Conservation (phyloP, 768 basidiomycete species). For the Lactarius hatsudake region DNA sequence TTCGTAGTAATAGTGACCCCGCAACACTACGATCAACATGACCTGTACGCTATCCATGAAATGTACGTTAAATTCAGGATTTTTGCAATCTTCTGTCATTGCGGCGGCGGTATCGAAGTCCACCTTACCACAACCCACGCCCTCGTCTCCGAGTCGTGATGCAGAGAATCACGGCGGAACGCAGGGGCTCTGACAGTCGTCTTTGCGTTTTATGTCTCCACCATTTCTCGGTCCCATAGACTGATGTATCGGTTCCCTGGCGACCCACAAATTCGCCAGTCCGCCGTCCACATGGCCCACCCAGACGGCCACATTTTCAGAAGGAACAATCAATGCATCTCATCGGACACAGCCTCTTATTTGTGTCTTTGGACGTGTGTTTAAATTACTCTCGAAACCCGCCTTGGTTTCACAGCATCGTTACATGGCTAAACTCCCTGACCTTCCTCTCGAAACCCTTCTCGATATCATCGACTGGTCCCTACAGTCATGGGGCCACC, state of each 20-base stretch:
- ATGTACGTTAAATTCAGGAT: neutral
- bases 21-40: neutral
- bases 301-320: neutral
- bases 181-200: neutral
- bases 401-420: neutral
- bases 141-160: neutral
- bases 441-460: neutral
- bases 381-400: neutral
- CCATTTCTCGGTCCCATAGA: neutral
- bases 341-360: neutral
- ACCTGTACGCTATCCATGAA: constrained; percentile 6
- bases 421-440: no score
- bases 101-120: neutral
- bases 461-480: constrained; percentile 4
- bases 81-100: neutral
- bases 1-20: neutral
- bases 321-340: neutral
- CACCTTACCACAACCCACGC: neutral
- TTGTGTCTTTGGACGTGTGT: neutral
- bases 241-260: neutral
- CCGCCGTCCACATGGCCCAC: no score
- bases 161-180: neutral
- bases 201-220: neutral
- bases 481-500: neutral
- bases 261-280: no score